Evolutionary conservation across 2,329 filamentous ascomycete genomes (phyloP), one percentile per base, ranked within the genome.

Genomic region (Volutella citrinella): DNA sequence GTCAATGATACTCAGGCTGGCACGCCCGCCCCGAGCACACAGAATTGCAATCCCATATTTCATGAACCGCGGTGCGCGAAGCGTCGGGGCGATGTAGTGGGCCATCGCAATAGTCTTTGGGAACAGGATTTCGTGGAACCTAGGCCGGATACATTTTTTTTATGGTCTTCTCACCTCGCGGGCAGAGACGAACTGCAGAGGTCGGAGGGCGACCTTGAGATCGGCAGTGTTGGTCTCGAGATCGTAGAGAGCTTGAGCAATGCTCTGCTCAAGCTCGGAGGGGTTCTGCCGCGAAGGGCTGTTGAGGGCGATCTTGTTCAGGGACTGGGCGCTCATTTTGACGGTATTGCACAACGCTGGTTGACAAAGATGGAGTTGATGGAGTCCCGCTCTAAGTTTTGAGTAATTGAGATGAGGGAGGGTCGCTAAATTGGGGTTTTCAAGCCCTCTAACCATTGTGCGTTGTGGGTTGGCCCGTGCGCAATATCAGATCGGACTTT

Each of bases 221-320:
- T 98, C 93, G 69, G 89, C 78, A 66, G 93, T 95, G 84, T 96
- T 96, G 78, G 83, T 90, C 88, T 98, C 93, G 74, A 98, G 87
- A 66, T 98, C 93, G 79, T 85, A 94, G 55, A 98, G 87, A 75
- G 93, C 93, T 74, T 84, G 86, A 69, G 93, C 93, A 69, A 98
- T 94, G 80, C 76, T 87, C 72, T 80, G 83, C 87, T 98, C 93
- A 60, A 97, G 84, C 84, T 98, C 93, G 57, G 88, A 95, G 59
- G 93, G 93, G 75, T 84, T 94, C 70, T 86, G 80, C 79, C 88
- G 82, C 74, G 91, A 96, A 59, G 91, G 85, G 84, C 87, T 94
- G 84, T 93, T 96, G 69, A 82, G 71, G 68, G 90, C 89, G 72
- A 97, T 97, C 88, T 97, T 97, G 86, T 95, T 95, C 68, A 93